Evolutionary conservation across 768 basidiomycete genomes (phyloP).

Genomic region (Trametes cubensis): DNA sequence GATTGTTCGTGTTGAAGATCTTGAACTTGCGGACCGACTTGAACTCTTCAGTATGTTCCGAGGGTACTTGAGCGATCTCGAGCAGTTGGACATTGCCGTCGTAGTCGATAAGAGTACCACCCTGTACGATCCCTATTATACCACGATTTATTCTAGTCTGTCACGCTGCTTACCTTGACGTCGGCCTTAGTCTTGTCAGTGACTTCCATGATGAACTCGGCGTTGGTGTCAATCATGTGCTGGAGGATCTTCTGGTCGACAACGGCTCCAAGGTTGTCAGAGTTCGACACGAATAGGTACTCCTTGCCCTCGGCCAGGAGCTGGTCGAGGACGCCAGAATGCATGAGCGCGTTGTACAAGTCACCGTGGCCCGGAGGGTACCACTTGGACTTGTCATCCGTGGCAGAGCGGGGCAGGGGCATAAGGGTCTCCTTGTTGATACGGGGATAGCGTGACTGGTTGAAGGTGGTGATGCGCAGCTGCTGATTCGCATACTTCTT

Average conservation of each 20-base stretch:
- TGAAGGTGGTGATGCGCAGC: conserved; percentile 89
- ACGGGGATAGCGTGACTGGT: conserved; percentile 93
- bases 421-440: conserved; percentile 88
- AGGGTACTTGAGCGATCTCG: conserved; percentile 93
- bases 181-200: conserved; percentile 97
- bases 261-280: conserved; percentile 92
- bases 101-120: conserved; percentile 89
- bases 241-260: conserved; percentile 63
- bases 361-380: conserved; percentile 98
- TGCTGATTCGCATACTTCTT: conserved; percentile 97
- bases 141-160: too few species aligned
- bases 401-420: conserved; percentile 75
- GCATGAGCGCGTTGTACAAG: conserved; percentile 88
- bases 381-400: conserved; percentile 89
- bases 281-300: conserved; percentile 97
- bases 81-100: conserved; percentile 86
- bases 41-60: conserved; percentile 93
- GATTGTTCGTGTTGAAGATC: conserved; percentile 88
- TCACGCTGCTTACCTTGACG: conserved; percentile 36
- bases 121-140: conserved; percentile 29
- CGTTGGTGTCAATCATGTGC: conserved; percentile 79
- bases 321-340: conserved; percentile 90
- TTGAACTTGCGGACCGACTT: conserved; percentile 83
- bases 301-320: conserved; percentile 91
- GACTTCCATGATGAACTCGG: conserved; percentile 94